Evolutionary conservation across 148 eudicot genomes (phyloP), one percentile per base, ranked within the genome.

Genomic region (Cornus florida): DNA sequence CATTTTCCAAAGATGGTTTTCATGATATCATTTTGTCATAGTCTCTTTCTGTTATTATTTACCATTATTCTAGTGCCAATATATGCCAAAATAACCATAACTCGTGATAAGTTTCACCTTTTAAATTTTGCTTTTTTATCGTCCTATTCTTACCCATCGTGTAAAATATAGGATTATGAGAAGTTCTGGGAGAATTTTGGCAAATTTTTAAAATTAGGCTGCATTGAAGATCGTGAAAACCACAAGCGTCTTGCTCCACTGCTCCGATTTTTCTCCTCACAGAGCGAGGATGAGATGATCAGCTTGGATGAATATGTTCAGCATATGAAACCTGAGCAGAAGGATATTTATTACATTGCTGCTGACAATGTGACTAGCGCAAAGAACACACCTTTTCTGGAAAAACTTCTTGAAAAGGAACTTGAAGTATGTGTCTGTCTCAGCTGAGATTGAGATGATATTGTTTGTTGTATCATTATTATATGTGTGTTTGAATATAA

Each of bases 191-290:
- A 94, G 83, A 91, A 92, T 82, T 96, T 87, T 84, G 99, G 99
- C 35, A 96, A 96, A 79, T 95, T 92, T 85, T 32, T 96, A 28
- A 96, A 96, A 85, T 75, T 96, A 77, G 99, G 99, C 59, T 93
- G 98, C 86, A 89, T 96, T 75, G 99, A 96, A 69, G 99, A 96
- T 81, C 88, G 88, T 50, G 92, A 90, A 66, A 96, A 96, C 83
- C 99, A 96, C 90, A 92, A 96, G 77, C 95, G 95, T 69, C 78
- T 96, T 80, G 99, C 95, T 82, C 99, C 99, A n/a, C 70, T 96
- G 86, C 87, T 96, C 38, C 85, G 99, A 68, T 96, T 96, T 79
- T 91, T 91, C 83, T 96, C 99, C 41, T 96, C 99, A 32, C 97
- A 92, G 79, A 92, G 97, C 84, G 98, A 93, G 60, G 75, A 91